A percentile compares a stretch with the other conserved stretches of the same genome.
Conservation (phyloP, 495 filamentous ascomycete species). For the Daldinia vernicosa region DNA sequence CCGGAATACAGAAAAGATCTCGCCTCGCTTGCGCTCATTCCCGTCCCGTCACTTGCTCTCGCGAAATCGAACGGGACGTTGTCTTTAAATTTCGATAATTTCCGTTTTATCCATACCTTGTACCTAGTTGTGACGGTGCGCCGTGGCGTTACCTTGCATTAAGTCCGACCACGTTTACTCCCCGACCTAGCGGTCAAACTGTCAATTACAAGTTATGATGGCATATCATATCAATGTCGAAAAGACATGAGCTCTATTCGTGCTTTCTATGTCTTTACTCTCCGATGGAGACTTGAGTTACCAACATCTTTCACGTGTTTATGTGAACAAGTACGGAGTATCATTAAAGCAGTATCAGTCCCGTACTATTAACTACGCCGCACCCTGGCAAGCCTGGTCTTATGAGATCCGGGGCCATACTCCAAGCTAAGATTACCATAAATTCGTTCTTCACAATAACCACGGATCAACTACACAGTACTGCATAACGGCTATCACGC, state of each 20-base stretch:
- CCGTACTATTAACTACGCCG: neutral
- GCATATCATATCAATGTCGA: neutral
- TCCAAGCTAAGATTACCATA: slow-evolving; percentile 14
- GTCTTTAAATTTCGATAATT: slow-evolving; percentile 22
- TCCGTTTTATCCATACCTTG: slow-evolving; percentile 7
- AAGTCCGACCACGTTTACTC: slow-evolving; percentile 16
- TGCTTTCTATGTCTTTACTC: neutral
- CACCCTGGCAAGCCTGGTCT: neutral
- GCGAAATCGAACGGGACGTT: slow-evolving; percentile 12
- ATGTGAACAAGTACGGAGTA: neutral
- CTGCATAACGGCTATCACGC: slow-evolving; percentile 12
- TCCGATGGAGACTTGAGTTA: neutral
- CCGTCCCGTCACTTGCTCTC: slow-evolving; percentile 16
- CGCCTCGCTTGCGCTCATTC: slow-evolving; percentile 24
- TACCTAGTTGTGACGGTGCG: slow-evolving; percentile 30
- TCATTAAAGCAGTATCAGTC: neutral
- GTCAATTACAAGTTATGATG: slow-evolving; percentile 1
- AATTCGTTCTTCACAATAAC: slow-evolving; percentile 9
- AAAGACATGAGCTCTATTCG: neutral
- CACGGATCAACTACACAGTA: slow-evolving; percentile 1
- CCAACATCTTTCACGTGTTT: neutral
- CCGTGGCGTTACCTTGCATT: slow-evolving; percentile 34
- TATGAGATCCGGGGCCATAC: slow-evolving; percentile 11
- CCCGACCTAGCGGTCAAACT: slow-evolving; percentile 20
- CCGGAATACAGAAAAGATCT: slow-evolving; percentile 34